Percentiles rank a stretch among this genome's conserved stretches.
phyloP scores from a whole-genome alignment of 805 yeast genomes.

The Nakazawaea holstii region DNA sequence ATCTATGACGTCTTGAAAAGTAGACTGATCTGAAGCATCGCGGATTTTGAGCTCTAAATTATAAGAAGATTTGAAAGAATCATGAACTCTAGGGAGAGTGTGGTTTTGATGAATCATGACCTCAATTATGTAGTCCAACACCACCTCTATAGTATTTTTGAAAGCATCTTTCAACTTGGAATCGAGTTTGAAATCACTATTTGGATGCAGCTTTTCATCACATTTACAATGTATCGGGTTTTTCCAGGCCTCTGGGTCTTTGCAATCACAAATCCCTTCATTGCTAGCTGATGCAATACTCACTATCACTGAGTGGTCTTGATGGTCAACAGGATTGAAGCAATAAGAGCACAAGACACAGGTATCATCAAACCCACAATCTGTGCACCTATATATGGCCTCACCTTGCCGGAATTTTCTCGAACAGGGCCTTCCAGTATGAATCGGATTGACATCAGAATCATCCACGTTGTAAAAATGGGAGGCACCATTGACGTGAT shows the following conservation, averaged over 20 bases:
- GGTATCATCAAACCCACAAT: slow-evolving; percentile 73
- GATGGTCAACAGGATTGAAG: slow-evolving; percentile 65
- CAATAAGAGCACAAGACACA: slow-evolving; percentile 75
- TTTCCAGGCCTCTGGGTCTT: slow-evolving; percentile 63
- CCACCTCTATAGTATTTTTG: slow-evolving; percentile 24
- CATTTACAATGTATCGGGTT: slow-evolving; percentile 45
- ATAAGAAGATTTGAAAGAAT: slow-evolving; percentile 7
- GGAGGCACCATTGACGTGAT: not conserved
- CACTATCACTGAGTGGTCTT: slow-evolving; percentile 56
- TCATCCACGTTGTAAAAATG: not conserved
- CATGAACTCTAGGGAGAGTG: slow-evolving; percentile 34
- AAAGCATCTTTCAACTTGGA: slow-evolving; percentile 17
- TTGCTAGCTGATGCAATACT: slow-evolving; percentile 40
- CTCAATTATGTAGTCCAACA: slow-evolving; percentile 38
- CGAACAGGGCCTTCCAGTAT: slow-evolving; percentile 65
- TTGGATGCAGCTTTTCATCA: slow-evolving; percentile 6
- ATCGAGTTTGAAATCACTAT: not conserved
- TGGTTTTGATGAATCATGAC: slow-evolving; percentile 33
- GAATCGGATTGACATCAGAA: slow-evolving; percentile 25
- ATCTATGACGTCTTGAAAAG: slow-evolving; percentile 21
- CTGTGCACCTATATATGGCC: slow-evolving; percentile 66
- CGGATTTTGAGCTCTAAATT: not conserved
- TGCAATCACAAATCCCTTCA: slow-evolving; percentile 70
- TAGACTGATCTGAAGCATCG: slow-evolving; percentile 3
- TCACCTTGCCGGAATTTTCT: slow-evolving; percentile 55